A percentile compares a stretch with the other conserved stretches of the same genome.
phyloP scores from a whole-genome alignment of 2,329 filamentous ascomycete species.

The Fusarium napiforme region DNA sequence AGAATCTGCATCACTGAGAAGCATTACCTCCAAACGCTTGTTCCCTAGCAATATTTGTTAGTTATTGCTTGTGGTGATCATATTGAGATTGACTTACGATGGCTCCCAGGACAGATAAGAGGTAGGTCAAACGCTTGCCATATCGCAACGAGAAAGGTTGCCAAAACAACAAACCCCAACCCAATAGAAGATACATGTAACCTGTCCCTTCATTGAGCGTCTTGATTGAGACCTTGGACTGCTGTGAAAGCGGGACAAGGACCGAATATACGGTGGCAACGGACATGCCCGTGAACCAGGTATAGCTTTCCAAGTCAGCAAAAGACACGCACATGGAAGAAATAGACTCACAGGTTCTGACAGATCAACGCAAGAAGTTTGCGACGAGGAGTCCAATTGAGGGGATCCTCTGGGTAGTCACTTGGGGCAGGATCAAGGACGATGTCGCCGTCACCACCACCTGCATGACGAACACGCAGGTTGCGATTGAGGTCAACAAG shows the following conservation, averaged over 20 bases:
- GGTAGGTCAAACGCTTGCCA: conserved; percentile 53
- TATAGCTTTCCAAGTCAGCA: conserved; percentile 45
- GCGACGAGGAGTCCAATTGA: conserved; percentile 57
- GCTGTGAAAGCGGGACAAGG: conserved; percentile 50
- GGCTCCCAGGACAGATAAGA: conserved; percentile 50
- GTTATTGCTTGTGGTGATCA: accelerated
- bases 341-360: conserved; percentile 43
- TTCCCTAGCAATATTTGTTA: conserved; percentile 14
- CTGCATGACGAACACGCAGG: conserved; percentile 48
- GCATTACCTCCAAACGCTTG: conserved; percentile 41
- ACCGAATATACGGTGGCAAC: conserved; percentile 54
- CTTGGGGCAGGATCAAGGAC: conserved; percentile 63
- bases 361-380: conserved; percentile 45
- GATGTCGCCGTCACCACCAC: conserved; percentile 51
- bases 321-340: accelerated
- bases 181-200: conserved; percentile 57
- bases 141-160: conserved; percentile 59
- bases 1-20: accelerated
- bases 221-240: conserved; percentile 47
- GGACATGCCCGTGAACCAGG: conserved; percentile 54
- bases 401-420: conserved; percentile 62
- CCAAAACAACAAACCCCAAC: conserved; percentile 59
- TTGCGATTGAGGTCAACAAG: conserved; percentile 53
- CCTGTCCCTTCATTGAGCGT: conserved; percentile 55
- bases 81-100: conserved; percentile 34